These are phyloP conservation scores for Nepenthes alata DNA, from an alignment of 179 eudicot species.

Conservation along the genomic window DNA sequence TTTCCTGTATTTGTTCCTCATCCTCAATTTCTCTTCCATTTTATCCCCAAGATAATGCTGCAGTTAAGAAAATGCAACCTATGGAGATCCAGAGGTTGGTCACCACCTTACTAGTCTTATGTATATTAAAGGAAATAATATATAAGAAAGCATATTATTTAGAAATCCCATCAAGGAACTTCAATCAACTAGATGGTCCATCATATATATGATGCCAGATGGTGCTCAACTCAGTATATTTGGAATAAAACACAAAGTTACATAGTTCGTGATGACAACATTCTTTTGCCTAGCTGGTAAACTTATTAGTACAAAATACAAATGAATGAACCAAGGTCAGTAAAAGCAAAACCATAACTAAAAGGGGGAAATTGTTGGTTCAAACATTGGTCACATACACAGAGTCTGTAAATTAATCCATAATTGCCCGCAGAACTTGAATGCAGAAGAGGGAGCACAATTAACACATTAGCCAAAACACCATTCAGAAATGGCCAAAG, in stretches of 20 bases:
- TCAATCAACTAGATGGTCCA: background rate
- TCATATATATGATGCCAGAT: background rate
- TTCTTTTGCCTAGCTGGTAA: background rate
- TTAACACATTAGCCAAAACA: no score
- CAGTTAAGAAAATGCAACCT: constrained; percentile 55
- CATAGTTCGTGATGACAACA: background rate
- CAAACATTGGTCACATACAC: no score
- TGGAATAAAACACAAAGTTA: background rate
- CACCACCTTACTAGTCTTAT: constrained; percentile 20
- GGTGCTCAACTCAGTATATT: background rate
- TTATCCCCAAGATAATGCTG: constrained; percentile 48
- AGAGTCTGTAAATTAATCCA: no score
- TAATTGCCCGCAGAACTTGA: no score
- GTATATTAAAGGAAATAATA: background rate
- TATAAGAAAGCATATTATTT: background rate
- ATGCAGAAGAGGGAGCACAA: no score
- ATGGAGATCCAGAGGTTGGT: constrained; percentile 41
- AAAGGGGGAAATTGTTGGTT: no score
- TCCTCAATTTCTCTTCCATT: constrained; percentile 50
- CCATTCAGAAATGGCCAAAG: background rate
- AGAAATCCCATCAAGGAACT: background rate
- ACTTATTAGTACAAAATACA: no score
- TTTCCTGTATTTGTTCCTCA: constrained; percentile 84
- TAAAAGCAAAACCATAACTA: no score
- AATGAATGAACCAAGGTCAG: no score